Conservation (phyloP, 2,329 filamentous ascomycete genomes). For the Pseudocercospora cruenta region DNA sequence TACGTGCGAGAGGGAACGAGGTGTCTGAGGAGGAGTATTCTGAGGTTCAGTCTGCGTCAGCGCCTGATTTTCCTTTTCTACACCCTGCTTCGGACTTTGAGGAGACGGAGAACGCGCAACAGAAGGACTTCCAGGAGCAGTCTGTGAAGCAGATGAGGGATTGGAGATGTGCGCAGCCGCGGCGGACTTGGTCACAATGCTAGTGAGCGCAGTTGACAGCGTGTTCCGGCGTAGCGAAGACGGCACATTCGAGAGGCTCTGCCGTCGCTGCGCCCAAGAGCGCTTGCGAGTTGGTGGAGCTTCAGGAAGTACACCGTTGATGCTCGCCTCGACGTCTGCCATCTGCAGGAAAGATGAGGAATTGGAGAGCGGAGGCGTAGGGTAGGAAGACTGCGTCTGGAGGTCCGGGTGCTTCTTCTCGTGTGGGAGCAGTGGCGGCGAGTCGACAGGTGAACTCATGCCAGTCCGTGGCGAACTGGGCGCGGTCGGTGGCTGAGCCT, state of each 20-base stretch:
- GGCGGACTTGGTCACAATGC: constrained; percentile 65
- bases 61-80: constrained; percentile 66
- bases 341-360: constrained; percentile 43
- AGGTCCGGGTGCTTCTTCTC: constrained; percentile 35
- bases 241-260: constrained; percentile 31
- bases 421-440: constrained; percentile 43
- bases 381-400: constrained; percentile 36
- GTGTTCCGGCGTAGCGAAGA: constrained; percentile 42
- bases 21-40: constrained; percentile 90
- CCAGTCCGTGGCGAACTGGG: constrained; percentile 39
- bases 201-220: constrained; percentile 61
- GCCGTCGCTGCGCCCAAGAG: constrained; percentile 31
- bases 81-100: constrained; percentile 51
- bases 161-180: constrained; percentile 74
- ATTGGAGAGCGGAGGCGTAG: constrained; percentile 48
- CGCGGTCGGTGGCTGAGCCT: constrained; percentile 37
- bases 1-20: constrained; percentile 78
- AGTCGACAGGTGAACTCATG: constrained; percentile 27
- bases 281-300: constrained; percentile 30
- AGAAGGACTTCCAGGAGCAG: constrained; percentile 57
- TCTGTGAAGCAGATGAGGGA: constrained; percentile 60
- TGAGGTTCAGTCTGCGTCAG: constrained; percentile 85
- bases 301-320: constrained; percentile 19
- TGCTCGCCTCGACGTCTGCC: constrained; percentile 32
- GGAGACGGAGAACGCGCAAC: constrained; percentile 50